Evolutionary conservation across 2,329 filamentous ascomycete genomes (phyloP).

Genomic region (Dactylellina drechsleri): DNA sequence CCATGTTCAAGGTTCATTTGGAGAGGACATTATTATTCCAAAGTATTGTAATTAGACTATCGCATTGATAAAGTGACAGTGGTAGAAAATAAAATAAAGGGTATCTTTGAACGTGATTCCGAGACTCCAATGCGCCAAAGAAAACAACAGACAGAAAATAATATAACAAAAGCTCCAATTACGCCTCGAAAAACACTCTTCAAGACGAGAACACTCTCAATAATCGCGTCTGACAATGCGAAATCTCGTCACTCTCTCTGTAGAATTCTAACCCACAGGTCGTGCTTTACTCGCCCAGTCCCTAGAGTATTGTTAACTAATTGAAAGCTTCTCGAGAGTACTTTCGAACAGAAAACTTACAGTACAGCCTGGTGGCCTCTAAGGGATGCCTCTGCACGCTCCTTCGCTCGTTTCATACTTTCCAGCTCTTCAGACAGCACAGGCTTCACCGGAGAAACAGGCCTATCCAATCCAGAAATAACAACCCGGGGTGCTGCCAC

Average conservation of each 20-base stretch:
- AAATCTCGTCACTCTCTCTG: too few relatives aligned
- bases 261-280: not conserved
- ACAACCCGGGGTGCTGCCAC: not conserved
- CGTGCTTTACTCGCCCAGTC: constrained; percentile 23
- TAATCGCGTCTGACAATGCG: not conserved
- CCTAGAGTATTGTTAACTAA: constrained; percentile 1
- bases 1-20: too few relatives aligned
- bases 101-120: constrained; percentile 38
- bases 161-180: not conserved
- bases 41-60: not conserved
- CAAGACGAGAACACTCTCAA: not conserved
- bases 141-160: constrained; percentile 2
- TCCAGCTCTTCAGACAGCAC: constrained; percentile 23
- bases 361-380: constrained; percentile 40
- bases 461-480: not conserved
- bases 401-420: constrained; percentile 32
- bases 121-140: constrained; percentile 37
- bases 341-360: constrained; percentile 25
- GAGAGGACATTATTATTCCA: too few relatives aligned
- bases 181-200: too few relatives aligned
- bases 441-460: constrained; percentile 9
- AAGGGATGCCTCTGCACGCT: constrained; percentile 37
- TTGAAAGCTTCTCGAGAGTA: not conserved
- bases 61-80: constrained; percentile 6
- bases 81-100: constrained; percentile 9